Evolutionary conservation across 371 early-diverging fungal genomes (phyloP), one percentile per base, ranked within the genome.

Genomic region (Chytridiales sp.): DNA sequence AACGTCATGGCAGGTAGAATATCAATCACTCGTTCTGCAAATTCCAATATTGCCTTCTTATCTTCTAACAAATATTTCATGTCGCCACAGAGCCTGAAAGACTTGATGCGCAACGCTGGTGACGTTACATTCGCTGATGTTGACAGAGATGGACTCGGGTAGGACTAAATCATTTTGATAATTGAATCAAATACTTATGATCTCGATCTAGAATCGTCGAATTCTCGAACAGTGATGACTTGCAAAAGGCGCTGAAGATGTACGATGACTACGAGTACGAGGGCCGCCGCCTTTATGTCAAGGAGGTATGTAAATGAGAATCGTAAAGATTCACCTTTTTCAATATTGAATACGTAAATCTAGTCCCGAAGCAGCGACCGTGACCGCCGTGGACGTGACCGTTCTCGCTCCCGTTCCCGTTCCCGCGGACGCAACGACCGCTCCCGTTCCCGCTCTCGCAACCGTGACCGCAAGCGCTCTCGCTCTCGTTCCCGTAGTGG

Each of bases 121-220:
- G 93, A 94, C 72, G 95, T 97, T 9, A 84, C 88, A 35, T 97
- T 91, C 81, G 88, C 97, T 30, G 93, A 95, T 69, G 85, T 91
- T 34, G 86, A 85, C 76, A 83, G 89, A 42, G 87, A 89, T 36
- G 89, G 91, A 30, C 87, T 90, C 72, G 97, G 96, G 91, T 90
- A 79, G 76, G 76, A 22, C n/a, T 54, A 43, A 5, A 6, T 32
- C 34, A 19, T 24, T 30, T 26, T 11, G 4, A 24, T 17, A 22
- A 5, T 41, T 58, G 11, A 24, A 17, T 35, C 38, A 49, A 35
- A 30, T 13, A 40, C 30, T 34, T 8, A n/a, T 41, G 35, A 41
- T 30, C 30, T n/a, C 36, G 32, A 42, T 63, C 11, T 72, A 90
- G 92, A 70, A 79, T 92, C 56, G 95, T 96, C 43, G 97, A 97